These are phyloP conservation scores for Cydonia oblonga DNA, from an alignment of 331 rosid genomes.

Conservation along the genomic window DNA sequence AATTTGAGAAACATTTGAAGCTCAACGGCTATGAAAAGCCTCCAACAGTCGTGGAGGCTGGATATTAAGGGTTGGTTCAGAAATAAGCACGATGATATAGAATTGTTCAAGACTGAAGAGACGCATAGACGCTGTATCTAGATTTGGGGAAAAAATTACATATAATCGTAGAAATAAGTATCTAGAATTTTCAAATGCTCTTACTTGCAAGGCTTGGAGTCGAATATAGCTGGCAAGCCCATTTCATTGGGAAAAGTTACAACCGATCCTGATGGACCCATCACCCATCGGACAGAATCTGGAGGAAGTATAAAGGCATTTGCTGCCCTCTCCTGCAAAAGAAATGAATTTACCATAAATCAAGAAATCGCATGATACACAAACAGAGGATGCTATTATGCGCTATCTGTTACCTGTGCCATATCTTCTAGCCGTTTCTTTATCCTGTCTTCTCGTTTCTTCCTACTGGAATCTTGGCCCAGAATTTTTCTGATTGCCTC, in stretches of 20 bases:
- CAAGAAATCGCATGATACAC: background rate
- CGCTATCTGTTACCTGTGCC: conserved; percentile 24
- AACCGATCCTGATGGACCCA: conserved; percentile 46
- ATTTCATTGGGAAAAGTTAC: conserved; percentile 48
- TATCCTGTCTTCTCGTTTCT: conserved; percentile 49
- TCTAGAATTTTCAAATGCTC: background rate
- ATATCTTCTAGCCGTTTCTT: conserved; percentile 38
- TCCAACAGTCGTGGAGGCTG: background rate
- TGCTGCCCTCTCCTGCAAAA: conserved; percentile 44
- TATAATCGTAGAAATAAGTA: background rate
- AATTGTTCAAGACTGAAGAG: background rate
- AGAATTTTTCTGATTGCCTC: conserved; percentile 62
- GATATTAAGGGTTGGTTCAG: background rate
- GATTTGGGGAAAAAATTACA: background rate
- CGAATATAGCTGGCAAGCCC: conserved; percentile 51
- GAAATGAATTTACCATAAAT: background rate
- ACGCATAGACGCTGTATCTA: background rate
- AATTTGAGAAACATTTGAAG: background rate
- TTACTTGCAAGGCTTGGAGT: conserved; percentile 40
- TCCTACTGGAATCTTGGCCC: conserved; percentile 57
- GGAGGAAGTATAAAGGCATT: conserved; percentile 29
- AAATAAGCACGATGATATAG: background rate
- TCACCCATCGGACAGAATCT: conserved; percentile 40
- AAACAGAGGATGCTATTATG: background rate
- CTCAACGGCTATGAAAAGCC: background rate